Percentiles rank a stretch among this genome's conserved stretches.
These are phyloP conservation scores for Beauveria sp. DNA, from an alignment of 2,329 filamentous ascomycete species.

Conservation along the genomic window DNA sequence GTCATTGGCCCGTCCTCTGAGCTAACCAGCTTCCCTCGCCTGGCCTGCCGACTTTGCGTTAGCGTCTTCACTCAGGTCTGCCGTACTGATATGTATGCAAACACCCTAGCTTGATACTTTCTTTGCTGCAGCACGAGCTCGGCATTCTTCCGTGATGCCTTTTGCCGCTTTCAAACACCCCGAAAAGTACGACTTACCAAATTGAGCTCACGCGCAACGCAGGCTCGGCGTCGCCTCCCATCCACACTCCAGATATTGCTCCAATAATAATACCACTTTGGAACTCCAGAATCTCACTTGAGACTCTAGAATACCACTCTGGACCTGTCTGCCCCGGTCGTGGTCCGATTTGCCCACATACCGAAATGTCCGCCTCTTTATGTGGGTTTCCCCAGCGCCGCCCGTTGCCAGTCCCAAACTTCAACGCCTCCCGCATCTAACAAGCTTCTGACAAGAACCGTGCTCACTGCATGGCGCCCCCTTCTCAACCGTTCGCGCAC, in stretches of 20 bases:
- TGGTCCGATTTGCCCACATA: conserved; percentile 7
- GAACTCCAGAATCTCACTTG: too few species aligned
- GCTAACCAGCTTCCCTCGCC: neutral
- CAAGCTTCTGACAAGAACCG: conserved; percentile 8
- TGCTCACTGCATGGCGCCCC: conserved; percentile 1
- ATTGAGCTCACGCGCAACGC: neutral
- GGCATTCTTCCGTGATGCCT: conserved; percentile 3
- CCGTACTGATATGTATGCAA: neutral
- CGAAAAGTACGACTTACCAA: neutral
- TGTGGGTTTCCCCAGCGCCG: conserved; percentile 5
- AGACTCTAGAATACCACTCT: neutral
- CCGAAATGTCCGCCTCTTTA: neutral
- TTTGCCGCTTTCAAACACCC: neutral
- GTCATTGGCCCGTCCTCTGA: neutral
- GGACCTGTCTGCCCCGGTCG: neutral
- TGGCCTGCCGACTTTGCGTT: neutral
- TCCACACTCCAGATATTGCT: too few species aligned
- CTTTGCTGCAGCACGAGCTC: neutral
- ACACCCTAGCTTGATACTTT: neutral
- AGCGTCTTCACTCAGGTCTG: neutral
- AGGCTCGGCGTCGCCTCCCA: neutral
- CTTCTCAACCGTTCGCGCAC: neutral
- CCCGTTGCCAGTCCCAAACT: conserved; percentile 2
- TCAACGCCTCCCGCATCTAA: conserved; percentile 7
- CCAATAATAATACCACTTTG: too few species aligned